Conservation (phyloP, 202 grass and related monocot species). For the Zizania palustris region DNA sequence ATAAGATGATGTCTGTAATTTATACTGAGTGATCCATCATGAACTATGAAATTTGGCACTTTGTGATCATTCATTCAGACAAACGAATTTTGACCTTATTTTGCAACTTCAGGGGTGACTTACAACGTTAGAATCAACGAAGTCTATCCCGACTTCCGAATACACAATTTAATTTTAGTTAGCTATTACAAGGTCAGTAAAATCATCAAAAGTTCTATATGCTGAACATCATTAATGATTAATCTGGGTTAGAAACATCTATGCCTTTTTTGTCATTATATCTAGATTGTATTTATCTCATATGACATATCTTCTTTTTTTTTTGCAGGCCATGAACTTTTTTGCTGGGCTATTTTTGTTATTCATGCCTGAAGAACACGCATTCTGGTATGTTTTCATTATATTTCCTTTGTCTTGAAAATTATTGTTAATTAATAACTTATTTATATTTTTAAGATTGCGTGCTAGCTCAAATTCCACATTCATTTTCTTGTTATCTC, state of each 20-base stretch:
- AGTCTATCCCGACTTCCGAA: conserved; percentile 10
- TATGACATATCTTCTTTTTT: conserved; percentile 41
- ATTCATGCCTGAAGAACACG: conserved; percentile 98
- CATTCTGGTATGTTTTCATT: conserved; percentile 75
- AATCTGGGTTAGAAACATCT: conserved; percentile 26
- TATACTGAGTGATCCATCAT: conserved; percentile 16
- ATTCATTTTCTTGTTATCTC: background rate
- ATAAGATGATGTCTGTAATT: background rate
- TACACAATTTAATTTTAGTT: conserved; percentile 31
- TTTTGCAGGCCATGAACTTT: conserved; percentile 90
- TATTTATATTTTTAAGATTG: conserved; percentile 30
- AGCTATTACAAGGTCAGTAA: conserved; percentile 1
- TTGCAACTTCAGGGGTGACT: background rate
- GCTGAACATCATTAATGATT: background rate
- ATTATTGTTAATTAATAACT: background rate
- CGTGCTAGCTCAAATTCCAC: conserved; percentile 27
- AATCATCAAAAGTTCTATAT: conserved; percentile 22
- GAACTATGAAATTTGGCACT: background rate
- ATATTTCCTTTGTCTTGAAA: conserved; percentile 31
- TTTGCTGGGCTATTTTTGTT: conserved; percentile 94
- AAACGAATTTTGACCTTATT: conserved; percentile 22
- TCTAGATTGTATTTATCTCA: conserved; percentile 11
- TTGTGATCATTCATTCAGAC: conserved; percentile 27
- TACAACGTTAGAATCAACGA: conserved; percentile 17
- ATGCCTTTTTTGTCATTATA: background rate